phyloP scores from a whole-genome alignment of 2,329 filamentous ascomycete genomes.

The Paecilomyces dactylethromorphus region DNA sequence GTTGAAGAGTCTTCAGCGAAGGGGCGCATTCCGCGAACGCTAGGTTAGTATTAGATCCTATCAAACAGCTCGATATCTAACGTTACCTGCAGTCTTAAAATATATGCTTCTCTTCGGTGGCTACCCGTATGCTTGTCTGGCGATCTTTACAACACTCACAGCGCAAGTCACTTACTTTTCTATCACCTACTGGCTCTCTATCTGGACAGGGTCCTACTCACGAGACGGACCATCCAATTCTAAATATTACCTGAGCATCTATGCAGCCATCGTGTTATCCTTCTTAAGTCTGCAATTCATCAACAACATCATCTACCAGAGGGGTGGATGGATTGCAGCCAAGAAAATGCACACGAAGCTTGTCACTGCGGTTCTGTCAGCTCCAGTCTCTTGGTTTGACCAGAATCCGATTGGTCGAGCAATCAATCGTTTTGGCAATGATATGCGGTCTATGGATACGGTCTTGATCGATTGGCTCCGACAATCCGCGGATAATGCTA shows the following conservation, averaged over 20 bases:
- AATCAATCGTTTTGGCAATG: slow-evolving; percentile 46
- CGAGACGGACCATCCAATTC: slow-evolving; percentile 10
- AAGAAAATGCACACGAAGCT: slow-evolving; percentile 48
- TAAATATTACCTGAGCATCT: slow-evolving; percentile 49
- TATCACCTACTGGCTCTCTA: slow-evolving; percentile 22
- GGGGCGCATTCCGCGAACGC: slow-evolving; percentile 17
- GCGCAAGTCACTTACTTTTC: slow-evolving; percentile 20
- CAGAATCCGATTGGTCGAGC: slow-evolving; percentile 45
- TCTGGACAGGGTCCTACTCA: slow-evolving; percentile 20
- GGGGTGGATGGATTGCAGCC: slow-evolving; percentile 53
- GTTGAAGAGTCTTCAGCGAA: slow-evolving; percentile 16
- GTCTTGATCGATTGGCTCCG: slow-evolving; percentile 38
- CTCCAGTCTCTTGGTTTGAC: slow-evolving; percentile 54
- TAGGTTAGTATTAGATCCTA: slow-evolving; percentile 20
- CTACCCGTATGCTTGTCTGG: slow-evolving; percentile 12
- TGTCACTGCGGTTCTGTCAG: slow-evolving; percentile 47
- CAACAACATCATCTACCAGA: slow-evolving; percentile 40
- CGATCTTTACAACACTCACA: slow-evolving; percentile 13
- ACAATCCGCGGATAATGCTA: slow-evolving; percentile 29
- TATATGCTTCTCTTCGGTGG: slow-evolving; percentile 22
- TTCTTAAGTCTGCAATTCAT: slow-evolving; percentile 17
- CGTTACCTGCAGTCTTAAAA: slow-evolving; percentile 10
- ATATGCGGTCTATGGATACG: slow-evolving; percentile 52
- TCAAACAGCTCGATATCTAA: neutral
- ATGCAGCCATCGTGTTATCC: slow-evolving; percentile 40